These are phyloP conservation scores for Colletotrichum lindemuthianum DNA, from an alignment of 2,329 filamentous ascomycete genomes.

Conservation along the genomic window DNA sequence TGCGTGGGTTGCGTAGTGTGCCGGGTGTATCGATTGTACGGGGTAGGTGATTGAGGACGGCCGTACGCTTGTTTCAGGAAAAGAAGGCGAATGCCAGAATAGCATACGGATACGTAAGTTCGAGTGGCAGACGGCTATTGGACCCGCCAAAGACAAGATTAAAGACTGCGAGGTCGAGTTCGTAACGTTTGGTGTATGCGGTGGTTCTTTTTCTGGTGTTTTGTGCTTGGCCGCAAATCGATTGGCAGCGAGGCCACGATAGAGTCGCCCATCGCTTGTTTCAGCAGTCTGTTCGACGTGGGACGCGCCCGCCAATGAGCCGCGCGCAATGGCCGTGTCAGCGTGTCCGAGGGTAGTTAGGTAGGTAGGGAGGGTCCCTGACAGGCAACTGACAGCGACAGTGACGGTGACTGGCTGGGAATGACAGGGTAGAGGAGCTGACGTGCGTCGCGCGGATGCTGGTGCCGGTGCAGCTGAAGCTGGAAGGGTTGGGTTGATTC, in stretches of 20 bases:
- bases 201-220: background rate
- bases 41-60: too few species aligned
- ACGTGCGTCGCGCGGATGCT: conserved; percentile 25
- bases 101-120: background rate
- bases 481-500: background rate
- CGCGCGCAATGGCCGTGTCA: conserved; percentile 23
- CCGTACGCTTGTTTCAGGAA: conserved; percentile 14
- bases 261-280: conserved; percentile 30
- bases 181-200: background rate
- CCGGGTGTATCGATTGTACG: too few species aligned
- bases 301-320: conserved; percentile 31
- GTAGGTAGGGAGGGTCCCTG: background rate
- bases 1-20: too few species aligned
- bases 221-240: conserved; percentile 22
- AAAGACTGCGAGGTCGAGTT: conserved; percentile 10
- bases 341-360: background rate
- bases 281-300: conserved; percentile 20
- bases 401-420: background rate
- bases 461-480: too few species aligned
- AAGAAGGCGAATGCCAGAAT: conserved; percentile 17
- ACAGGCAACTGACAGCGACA: background rate
- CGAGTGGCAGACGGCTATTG: conserved; percentile 19
- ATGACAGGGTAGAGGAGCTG: conserved; percentile 16
- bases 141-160: background rate
- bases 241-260: conserved; percentile 19